phyloP scores from a whole-genome alignment of 2,329 filamentous ascomycete species.

The Ceratocystis cubensis region DNA sequence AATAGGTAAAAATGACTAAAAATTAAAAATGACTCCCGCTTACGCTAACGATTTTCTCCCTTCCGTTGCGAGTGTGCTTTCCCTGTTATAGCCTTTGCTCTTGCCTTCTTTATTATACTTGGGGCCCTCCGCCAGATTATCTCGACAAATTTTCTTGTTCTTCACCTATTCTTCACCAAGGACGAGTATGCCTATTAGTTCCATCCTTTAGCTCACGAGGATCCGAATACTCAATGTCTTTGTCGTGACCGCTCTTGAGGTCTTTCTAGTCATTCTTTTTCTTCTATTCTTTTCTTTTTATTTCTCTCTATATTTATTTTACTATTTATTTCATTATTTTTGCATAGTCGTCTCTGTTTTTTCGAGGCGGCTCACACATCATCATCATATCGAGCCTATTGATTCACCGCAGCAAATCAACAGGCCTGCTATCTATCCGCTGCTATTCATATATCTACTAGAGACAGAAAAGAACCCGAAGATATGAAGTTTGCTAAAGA shows the following conservation, averaged over 20 bases:
- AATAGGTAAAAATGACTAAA: background rate
- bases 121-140: background rate
- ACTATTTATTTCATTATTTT: background rate
- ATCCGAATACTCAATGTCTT: conserved; percentile 9
- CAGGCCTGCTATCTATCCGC: background rate
- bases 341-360: background rate
- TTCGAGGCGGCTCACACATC: background rate
- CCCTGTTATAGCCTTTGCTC: background rate
- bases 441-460: background rate
- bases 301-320: background rate
- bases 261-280: conserved; percentile 3
- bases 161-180: conserved; percentile 1
- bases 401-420: background rate
- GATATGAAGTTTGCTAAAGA: conserved; percentile 61
- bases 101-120: conserved; percentile 2
- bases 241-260: background rate
- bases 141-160: background rate
- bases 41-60: background rate
- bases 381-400: background rate
- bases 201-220: conserved; percentile 6
- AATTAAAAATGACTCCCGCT: background rate
- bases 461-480: conserved; percentile 21
- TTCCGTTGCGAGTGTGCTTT: background rate
- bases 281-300: background rate
- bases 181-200: conserved; percentile 4